phyloP scores from a whole-genome alignment of 2,329 filamentous ascomycete species.

The Colletotrichum graminicola region DNA sequence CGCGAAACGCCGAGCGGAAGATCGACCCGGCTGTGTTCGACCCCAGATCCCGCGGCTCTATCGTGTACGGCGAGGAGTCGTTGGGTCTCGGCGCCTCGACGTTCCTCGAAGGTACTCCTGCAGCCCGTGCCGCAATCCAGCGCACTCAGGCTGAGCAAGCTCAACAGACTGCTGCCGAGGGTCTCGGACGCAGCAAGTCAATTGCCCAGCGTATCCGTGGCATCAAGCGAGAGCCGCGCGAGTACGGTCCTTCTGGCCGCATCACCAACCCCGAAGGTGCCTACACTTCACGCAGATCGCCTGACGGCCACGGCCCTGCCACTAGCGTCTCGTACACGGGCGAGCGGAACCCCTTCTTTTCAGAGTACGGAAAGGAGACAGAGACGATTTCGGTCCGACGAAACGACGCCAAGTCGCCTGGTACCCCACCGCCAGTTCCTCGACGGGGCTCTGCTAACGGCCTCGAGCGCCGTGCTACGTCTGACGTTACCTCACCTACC shows the following conservation, averaged over 20 bases:
- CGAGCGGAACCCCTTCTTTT: conserved; percentile 83
- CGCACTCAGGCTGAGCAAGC: conserved; percentile 78
- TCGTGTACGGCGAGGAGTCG: conserved; percentile 86
- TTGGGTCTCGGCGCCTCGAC: conserved; percentile 92
- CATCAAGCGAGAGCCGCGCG: conserved; percentile 78
- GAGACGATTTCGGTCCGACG: conserved; percentile 63
- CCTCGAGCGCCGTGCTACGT: conserved; percentile 75
- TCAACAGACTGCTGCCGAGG: conserved; percentile 65
- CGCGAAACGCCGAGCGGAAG: conserved; percentile 47
- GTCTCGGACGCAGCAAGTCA: conserved; percentile 91
- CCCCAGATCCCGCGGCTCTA: conserved; percentile 73
- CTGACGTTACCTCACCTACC: conserved; percentile 61
- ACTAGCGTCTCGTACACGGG: conserved; percentile 52
- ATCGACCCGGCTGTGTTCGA: conserved; percentile 72
- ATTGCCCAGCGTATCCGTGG: conserved; percentile 91
- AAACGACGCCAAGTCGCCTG: conserved; percentile 59
- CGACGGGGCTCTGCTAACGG: conserved; percentile 52
- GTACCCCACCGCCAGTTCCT: conserved; percentile 67
- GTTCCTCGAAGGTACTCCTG: conserved; percentile 93
- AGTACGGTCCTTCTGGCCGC: conserved; percentile 70
- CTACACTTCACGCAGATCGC: conserved; percentile 57
- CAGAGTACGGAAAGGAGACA: conserved; percentile 75
- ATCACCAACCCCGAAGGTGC: conserved; percentile 67
- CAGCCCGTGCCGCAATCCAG: conserved; percentile 82
- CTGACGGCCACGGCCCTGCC: conserved; percentile 52